Base-by-base conservation (phyloP, 75 land plant genomes). In the Sequoiadendron giganteum region DNA sequence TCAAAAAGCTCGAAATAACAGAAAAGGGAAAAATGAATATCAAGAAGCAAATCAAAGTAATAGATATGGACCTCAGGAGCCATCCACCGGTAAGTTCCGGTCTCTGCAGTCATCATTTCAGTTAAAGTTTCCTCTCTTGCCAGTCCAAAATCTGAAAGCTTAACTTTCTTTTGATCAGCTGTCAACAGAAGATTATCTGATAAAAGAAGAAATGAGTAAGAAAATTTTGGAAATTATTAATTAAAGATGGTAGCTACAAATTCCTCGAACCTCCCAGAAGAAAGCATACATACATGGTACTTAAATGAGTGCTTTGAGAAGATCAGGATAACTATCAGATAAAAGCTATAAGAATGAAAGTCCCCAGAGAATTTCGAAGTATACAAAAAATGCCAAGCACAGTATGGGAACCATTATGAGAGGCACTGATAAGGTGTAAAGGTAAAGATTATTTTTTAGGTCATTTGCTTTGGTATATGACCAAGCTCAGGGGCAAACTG, bases 31-130 rank as follows among this genome's bases (percentile, higher is more conserved):
- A 40, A 48, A 36, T 18, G 5, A 16, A 39, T 14, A 39, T 36
- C 42, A 32, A 58, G 38, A 79, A 81, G 28, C 88, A 88, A 87
- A 55, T 28, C 49, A 5, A 38, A 28, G 36, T 55, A 86, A 21
- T 32, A 70, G 38, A 52, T 7, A 39, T 58, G 18, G 85, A 87
- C 88, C 88, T 92, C 93, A 42, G 93, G 93, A 72, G 93, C 93
- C 93, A 92, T 92, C 93, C 93, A 92, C 15, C 93, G 48, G 84
- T 91, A 91, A 36, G 93, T 92, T 32, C 93, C 93, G 28, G 93
- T 92, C 86, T 92, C 93, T 48, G 93, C 92, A 25, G 93, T 92
- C 93, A 92, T 92, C 93, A 92, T 92, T 87, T 92, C 93, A 45
- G 93, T 91, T 38, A 92, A 77, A 14, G 92, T 83, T 58, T 92